Base-by-base conservation (phyloP, 176 grass and related monocot species). In the Aegilops umbellulata region DNA sequence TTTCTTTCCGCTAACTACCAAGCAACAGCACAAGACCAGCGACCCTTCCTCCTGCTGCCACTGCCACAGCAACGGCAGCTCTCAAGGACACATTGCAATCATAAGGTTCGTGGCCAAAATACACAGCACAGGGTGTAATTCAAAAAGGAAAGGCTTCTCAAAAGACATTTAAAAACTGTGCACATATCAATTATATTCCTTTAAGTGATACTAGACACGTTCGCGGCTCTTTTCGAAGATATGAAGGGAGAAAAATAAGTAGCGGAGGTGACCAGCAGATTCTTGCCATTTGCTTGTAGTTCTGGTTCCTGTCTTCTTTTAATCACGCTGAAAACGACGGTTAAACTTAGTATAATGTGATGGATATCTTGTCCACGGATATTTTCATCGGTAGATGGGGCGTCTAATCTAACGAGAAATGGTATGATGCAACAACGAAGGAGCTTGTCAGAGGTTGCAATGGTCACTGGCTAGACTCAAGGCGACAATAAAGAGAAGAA, bases 381-480 rank as follows among this genome's bases (percentile, higher is more conserved):
- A 53, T 53, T 53, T 69, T 86, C 53, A 36, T 30, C 36, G 16
- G 78, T 24, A 61, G 78, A 77, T 61, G 88, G 17, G 17, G 51
- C 20, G 64, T 90, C 84, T 41, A 65, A 77, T 82, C 73, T 15
- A 41, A 64, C 53, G 64, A 82, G 13, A 78, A 86, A 71, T 53
- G 41, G 0, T 27, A 66, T 47, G 17, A 3, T 7, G 8, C 2
- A 8, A 34, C 79, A 68, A 20, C 4, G 27, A 74, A 1, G 38
- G 8, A 8, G 27, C 64, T 30, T 29, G 12, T 65, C 3, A 65
- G 25, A 65, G 26, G 25, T 47, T 47, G 44, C 20, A 58, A 22
- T 58, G 19, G 19, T 58, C 3, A 22, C 20, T 58, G 9, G 20
- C 7, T 58, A 58, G 55, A 58, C 55, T 58, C 7, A 0, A 8